Percentiles rank a stretch among this genome's conserved stretches.
phyloP scores from a whole-genome alignment of 176 grass and related monocot genomes.

The Canna indica region DNA sequence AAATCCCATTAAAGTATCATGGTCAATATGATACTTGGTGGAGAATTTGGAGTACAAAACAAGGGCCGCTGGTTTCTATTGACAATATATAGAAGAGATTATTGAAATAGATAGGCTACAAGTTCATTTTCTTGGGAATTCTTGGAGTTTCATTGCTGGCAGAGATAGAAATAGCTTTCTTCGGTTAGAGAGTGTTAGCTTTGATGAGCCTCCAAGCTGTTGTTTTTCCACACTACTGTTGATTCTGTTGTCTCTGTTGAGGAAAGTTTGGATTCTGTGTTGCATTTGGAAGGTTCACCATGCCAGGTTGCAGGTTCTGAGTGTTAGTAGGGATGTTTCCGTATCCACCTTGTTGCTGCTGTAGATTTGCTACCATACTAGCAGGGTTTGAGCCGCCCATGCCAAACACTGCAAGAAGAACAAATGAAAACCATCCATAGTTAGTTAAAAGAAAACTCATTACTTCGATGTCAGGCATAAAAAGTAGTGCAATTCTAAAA shows the following conservation, averaged over 20 bases:
- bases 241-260: constrained; percentile 83
- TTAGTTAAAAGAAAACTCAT: neutral
- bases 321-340: constrained; percentile 55
- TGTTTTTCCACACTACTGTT: constrained; percentile 31
- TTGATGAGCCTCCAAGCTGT: neutral
- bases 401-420: constrained; percentile 50
- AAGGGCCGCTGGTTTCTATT: no score
- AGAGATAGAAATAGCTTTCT: neutral
- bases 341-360: constrained; percentile 72
- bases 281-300: constrained; percentile 65
- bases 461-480: neutral
- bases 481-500: no score
- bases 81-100: no score
- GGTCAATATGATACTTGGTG: no score
- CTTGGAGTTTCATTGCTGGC: neutral
- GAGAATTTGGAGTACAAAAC: no score
- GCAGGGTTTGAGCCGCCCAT: constrained; percentile 54
- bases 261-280: constrained; percentile 66
- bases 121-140: neutral
- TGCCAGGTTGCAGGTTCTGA: constrained; percentile 75
- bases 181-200: neutral
- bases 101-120: no score
- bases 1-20: no score
- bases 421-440: neutral
- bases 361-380: constrained; percentile 73